These are phyloP conservation scores for Eucalyptus sp. DNA, from an alignment of 345 rosid genomes.

Conservation along the genomic window DNA sequence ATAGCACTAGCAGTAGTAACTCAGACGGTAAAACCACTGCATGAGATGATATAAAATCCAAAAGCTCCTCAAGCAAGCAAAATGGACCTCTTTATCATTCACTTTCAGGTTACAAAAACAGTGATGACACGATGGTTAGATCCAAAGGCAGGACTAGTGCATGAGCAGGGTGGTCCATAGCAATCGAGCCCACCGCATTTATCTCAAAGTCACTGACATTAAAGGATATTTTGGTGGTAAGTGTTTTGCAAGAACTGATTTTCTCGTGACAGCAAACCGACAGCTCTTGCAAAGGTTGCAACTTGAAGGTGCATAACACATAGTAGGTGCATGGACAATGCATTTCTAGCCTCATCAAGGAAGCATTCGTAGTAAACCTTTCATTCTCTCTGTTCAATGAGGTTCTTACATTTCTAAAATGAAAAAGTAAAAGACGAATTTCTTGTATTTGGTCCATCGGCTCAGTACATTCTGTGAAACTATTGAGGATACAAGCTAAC, in stretches of 20 bases:
- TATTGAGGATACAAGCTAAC: not conserved
- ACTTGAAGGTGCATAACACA: not conserved
- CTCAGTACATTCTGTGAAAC: not conserved
- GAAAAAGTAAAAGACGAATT: not conserved
- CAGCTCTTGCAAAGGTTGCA: not conserved
- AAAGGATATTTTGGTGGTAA: not conserved
- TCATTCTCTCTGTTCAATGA: not conserved
- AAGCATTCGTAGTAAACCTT: not conserved
- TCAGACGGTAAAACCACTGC: not conserved
- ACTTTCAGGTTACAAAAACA: not conserved
- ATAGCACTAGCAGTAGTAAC: not conserved
- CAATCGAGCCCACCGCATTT: not conserved
- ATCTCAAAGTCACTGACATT: not conserved
- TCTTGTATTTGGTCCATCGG: not conserved
- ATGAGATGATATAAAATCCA: not conserved
- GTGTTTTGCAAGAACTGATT: not conserved
- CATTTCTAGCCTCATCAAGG: not conserved
- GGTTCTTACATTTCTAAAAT: not conserved
- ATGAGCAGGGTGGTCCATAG: not conserved
- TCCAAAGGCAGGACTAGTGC: not conserved
- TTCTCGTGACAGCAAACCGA: not conserved
- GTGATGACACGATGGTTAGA: not conserved
- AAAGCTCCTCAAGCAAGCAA: not conserved
- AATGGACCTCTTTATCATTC: not conserved
- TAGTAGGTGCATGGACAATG: not conserved